These are phyloP conservation scores for Coemansia sp. DNA, from an alignment of 192 early-diverging fungal genomes.

Conservation along the genomic window DNA sequence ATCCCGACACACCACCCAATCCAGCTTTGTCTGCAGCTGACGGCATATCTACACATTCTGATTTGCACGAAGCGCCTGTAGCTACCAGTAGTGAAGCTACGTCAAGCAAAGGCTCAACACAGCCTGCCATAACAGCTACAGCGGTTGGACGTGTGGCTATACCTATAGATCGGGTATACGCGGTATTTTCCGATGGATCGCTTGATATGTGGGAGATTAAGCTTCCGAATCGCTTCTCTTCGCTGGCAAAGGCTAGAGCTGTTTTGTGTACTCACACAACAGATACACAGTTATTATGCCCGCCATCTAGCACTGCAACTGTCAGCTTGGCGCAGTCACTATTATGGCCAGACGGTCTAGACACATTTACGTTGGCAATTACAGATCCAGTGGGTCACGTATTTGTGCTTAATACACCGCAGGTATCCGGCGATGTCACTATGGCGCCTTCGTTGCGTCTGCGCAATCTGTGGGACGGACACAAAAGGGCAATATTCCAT, in stretches of 20 bases:
- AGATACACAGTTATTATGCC: background rate
- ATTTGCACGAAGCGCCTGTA: background rate
- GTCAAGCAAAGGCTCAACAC: background rate
- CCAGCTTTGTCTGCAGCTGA: background rate
- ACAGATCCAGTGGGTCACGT: conserved; percentile 41
- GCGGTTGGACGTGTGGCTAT: background rate
- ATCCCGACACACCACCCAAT: background rate
- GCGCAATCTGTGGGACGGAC: conserved; percentile 43
- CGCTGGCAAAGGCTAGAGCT: conserved; percentile 1
- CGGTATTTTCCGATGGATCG: conserved; percentile 38
- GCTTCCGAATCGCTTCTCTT: background rate
- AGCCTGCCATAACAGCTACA: background rate
- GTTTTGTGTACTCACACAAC: conserved; percentile 13
- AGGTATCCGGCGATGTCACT: background rate
- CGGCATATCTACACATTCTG: background rate
- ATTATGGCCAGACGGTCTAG: conserved; percentile 4
- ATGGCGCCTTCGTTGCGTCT: conserved; percentile 6
- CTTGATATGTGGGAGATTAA: conserved; percentile 28
- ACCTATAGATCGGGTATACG: conserved; percentile 11
- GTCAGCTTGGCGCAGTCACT: conserved; percentile 7
- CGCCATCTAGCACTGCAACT: background rate
- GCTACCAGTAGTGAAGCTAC: background rate
- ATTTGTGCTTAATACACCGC: conserved; percentile 15
- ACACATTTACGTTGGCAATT: conserved; percentile 11
- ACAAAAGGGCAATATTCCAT: conserved; percentile 47